A percentile compares a stretch with the other conserved stretches of the same genome.
phyloP scores from a whole-genome alignment of 805 yeast genomes.

The Zygosaccharomyces siamensis region DNA sequence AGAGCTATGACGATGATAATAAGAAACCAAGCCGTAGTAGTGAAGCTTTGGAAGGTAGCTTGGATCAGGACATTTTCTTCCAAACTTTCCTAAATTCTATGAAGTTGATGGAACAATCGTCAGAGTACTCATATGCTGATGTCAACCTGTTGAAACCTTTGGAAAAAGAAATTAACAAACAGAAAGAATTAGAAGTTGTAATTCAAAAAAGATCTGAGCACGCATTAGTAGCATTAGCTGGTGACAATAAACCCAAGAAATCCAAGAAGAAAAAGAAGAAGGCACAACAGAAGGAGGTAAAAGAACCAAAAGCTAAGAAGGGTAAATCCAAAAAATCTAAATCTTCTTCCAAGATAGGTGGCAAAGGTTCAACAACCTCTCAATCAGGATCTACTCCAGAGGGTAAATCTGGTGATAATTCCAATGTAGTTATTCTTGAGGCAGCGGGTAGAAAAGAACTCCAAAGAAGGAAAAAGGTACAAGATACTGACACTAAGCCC shows the following conservation, averaged over 20 bases:
- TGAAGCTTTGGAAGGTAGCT: conserved; percentile 29
- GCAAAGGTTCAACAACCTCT: neutral
- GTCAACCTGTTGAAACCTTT: conserved; percentile 28
- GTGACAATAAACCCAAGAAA: conserved; percentile 18
- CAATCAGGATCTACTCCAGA: neutral
- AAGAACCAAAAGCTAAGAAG: conserved; percentile 5
- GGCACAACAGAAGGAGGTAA: conserved; percentile 10
- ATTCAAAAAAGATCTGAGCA: conserved; percentile 21
- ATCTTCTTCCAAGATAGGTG: neutral
- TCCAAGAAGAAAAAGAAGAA: conserved; percentile 22
- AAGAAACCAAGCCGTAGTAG: conserved; percentile 12
- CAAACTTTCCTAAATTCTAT: conserved; percentile 32
- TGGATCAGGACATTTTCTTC: conserved; percentile 30
- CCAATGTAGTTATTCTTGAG: conserved; percentile 30
- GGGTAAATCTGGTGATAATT: conserved; percentile 9
- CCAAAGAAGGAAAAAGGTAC: conserved; percentile 24
- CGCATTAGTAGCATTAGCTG: conserved; percentile 29
- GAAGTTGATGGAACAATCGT: conserved; percentile 19
- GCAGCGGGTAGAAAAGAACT: conserved; percentile 32
- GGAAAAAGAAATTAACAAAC: conserved; percentile 25
- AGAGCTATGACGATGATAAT: conserved; percentile 12
- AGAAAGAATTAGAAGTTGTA: conserved; percentile 16
- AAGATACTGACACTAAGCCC: conserved; percentile 5
- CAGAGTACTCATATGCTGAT: conserved; percentile 23
- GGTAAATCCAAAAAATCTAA: neutral